A percentile compares a stretch with the other conserved stretches of the same genome.
phyloP scores from a whole-genome alignment of 2,329 filamentous ascomycete genomes.

The Fusarium subglutinans region DNA sequence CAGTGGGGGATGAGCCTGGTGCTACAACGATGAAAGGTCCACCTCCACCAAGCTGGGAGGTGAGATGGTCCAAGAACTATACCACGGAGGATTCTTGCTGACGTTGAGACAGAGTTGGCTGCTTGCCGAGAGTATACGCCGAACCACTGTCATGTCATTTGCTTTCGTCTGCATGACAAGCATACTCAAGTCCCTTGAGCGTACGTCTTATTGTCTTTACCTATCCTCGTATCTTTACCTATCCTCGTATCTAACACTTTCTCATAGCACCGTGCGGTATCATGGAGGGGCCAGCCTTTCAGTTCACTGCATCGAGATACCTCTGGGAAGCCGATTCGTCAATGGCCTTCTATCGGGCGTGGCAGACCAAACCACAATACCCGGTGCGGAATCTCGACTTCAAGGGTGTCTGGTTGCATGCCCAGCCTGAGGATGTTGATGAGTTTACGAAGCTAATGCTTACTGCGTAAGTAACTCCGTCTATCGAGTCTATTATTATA shows the following conservation, averaged over 20 bases:
- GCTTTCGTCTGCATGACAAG: slow-evolving; percentile 47
- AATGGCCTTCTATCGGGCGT: slow-evolving; percentile 54
- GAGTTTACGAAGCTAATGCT: slow-evolving; percentile 53
- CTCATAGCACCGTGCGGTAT: slow-evolving; percentile 26
- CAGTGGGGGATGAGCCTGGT: slow-evolving; percentile 37
- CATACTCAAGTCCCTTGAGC: slow-evolving; percentile 47
- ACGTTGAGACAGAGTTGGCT: slow-evolving; percentile 49
- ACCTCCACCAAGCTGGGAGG: slow-evolving; percentile 56
- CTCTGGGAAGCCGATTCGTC: slow-evolving; percentile 56
- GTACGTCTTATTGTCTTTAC: slow-evolving; percentile 35
- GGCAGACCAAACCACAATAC: slow-evolving; percentile 55
- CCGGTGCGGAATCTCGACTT: slow-evolving; percentile 48
- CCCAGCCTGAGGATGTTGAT: slow-evolving; percentile 49
- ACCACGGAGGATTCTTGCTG: neutral
- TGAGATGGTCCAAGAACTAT: slow-evolving; percentile 20
- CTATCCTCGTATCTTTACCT: neutral
- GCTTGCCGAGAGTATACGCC: slow-evolving; percentile 53
- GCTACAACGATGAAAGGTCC: slow-evolving; percentile 40
- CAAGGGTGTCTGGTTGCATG: slow-evolving; percentile 50
- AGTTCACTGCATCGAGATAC: slow-evolving; percentile 53
- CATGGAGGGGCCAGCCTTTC: slow-evolving; percentile 18
- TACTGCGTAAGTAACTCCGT: slow-evolving; percentile 46
- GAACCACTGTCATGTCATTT: slow-evolving; percentile 49
- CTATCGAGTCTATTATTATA: neutral
- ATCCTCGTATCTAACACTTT: neutral